These are phyloP conservation scores for Syncephalastrum sp. DNA, from an alignment of 371 early-diverging fungal species.

Conservation along the genomic window DNA sequence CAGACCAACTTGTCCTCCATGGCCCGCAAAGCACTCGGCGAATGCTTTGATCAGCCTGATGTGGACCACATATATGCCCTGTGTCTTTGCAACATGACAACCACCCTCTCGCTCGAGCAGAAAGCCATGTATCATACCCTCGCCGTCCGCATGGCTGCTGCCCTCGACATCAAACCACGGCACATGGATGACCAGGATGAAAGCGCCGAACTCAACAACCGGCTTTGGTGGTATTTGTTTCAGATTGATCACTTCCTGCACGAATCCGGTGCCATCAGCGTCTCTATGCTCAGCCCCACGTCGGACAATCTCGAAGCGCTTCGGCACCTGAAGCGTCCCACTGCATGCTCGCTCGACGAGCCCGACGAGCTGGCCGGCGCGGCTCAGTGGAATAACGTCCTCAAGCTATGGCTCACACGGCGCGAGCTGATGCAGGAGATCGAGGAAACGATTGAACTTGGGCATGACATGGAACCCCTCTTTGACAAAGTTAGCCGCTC, in stretches of 20 bases:
- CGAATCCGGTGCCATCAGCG: slow-evolving; percentile 24
- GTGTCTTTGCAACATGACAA: slow-evolving; percentile 26
- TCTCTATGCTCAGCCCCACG: slow-evolving; percentile 22
- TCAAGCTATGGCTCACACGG: slow-evolving; percentile 29
- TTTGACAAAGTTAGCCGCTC: slow-evolving; percentile 10
- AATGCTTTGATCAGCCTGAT: slow-evolving; percentile 30
- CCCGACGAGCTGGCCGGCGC: slow-evolving; percentile 23
- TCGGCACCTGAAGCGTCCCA: slow-evolving; percentile 14
- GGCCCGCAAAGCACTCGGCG: slow-evolving; percentile 24
- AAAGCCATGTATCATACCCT: slow-evolving; percentile 28
- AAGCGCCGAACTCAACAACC: slow-evolving; percentile 19
- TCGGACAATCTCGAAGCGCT: slow-evolving; percentile 29
- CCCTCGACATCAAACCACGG: slow-evolving; percentile 19
- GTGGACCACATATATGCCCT: slow-evolving; percentile 25
- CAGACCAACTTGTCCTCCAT: slow-evolving; percentile 21
- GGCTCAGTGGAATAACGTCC: slow-evolving; percentile 22
- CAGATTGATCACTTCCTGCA: slow-evolving; percentile 31
- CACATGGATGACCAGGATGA: slow-evolving; percentile 4
- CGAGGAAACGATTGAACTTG: slow-evolving; percentile 10
- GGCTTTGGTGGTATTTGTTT: slow-evolving; percentile 35
- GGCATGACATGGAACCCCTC: slow-evolving; percentile 10
- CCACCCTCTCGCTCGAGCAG: slow-evolving; percentile 18
- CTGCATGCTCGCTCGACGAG: slow-evolving; percentile 29
- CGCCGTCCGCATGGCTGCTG: slow-evolving; percentile 27
- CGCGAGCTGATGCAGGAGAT: slow-evolving; percentile 21